These are phyloP conservation scores for Gomphus sp. DNA, from an alignment of 1,284 basidiomycete genomes.

Conservation along the genomic window DNA sequence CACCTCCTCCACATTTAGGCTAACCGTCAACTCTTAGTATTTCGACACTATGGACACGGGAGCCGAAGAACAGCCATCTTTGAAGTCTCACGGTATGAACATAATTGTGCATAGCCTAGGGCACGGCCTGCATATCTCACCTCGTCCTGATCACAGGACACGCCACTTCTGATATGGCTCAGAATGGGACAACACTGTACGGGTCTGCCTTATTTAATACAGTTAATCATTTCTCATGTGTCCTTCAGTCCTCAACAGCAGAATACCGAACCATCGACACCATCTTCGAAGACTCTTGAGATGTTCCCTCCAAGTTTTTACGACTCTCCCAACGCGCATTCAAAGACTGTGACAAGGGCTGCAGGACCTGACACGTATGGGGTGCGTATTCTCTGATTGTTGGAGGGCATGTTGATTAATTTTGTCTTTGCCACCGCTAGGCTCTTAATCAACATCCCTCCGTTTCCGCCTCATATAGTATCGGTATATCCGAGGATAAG, in stretches of 20 bases:
- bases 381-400: slow-evolving; percentile 31
- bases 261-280: neutral
- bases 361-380: slow-evolving; percentile 66
- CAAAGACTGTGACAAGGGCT: slow-evolving; percentile 66
- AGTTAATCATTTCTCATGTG: neutral
- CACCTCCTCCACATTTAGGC: neutral
- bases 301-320: neutral
- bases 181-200: neutral
- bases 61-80: neutral
- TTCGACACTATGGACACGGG: neutral
- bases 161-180: neutral
- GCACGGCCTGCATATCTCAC: neutral
- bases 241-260: neutral
- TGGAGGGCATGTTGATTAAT: neutral
- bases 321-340: slow-evolving; percentile 48
- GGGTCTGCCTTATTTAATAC: neutral
- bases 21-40: neutral
- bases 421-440: slow-evolving; percentile 16
- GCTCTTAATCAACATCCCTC: slow-evolving; percentile 29
- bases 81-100: neutral
- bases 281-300: neutral
- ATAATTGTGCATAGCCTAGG: neutral
- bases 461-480: slow-evolving; percentile 56
- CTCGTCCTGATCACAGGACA: neutral
- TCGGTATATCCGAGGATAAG: slow-evolving; percentile 90